phyloP scores from a whole-genome alignment of 2,329 filamentous ascomycete genomes.

The Trichophaea hybrida region DNA sequence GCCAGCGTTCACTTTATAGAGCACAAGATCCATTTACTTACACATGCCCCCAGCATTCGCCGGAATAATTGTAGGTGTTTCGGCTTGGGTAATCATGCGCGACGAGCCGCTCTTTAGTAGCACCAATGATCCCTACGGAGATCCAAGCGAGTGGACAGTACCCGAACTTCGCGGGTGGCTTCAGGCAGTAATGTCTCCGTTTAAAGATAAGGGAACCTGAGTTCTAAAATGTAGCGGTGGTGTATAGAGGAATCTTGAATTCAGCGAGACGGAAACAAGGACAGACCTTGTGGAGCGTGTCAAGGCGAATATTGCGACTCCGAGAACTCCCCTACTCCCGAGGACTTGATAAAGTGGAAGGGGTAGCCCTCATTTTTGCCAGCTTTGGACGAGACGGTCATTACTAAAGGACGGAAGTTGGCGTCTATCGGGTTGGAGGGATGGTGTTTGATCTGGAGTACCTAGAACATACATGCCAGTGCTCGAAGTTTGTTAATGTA shows the following conservation, averaged over 20 bases:
- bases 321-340: neutral
- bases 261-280: constrained; percentile 43
- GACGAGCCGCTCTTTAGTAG: constrained; percentile 37
- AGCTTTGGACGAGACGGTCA: too few species aligned
- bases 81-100: constrained; percentile 74
- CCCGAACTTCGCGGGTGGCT: constrained; percentile 74
- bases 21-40: neutral
- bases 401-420: neutral
- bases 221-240: constrained; percentile 5
- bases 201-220: neutral
- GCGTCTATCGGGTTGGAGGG: neutral
- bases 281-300: constrained; percentile 54
- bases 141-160: constrained; percentile 58
- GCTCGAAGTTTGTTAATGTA: neutral
- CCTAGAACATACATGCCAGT: neutral
- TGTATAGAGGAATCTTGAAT: constrained; percentile 47
- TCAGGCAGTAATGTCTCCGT: constrained; percentile 38
- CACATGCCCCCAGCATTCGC: constrained; percentile 41
- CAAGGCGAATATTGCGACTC: constrained; percentile 44
- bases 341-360: neutral
- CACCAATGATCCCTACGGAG: constrained; percentile 30
- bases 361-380: too few species aligned
- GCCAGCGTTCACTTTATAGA: neutral
- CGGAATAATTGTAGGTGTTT: constrained; percentile 65
- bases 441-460: neutral